These are phyloP conservation scores for Tolypocladium guangdongense DNA, from an alignment of 2,329 filamentous ascomycete species.

Conservation along the genomic window DNA sequence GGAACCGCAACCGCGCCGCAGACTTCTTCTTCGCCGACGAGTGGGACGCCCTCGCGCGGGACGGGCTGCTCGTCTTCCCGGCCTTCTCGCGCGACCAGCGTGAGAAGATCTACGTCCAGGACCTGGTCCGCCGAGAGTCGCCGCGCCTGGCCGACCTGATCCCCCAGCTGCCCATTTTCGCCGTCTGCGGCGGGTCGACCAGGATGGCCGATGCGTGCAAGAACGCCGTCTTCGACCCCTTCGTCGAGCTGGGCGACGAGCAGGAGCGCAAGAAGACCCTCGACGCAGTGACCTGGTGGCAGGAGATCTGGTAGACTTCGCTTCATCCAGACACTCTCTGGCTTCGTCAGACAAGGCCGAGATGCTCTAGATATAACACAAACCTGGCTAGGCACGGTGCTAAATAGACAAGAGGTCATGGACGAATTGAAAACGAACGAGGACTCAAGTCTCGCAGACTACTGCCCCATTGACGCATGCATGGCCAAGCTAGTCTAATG, in stretches of 20 bases:
- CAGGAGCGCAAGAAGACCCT: slow-evolving; percentile 28
- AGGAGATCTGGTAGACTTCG: slow-evolving; percentile 44
- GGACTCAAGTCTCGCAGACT: too few species aligned
- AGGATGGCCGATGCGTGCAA: slow-evolving; percentile 48
- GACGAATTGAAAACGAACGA: too few species aligned
- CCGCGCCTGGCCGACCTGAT: slow-evolving; percentile 21
- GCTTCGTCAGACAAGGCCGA: neutral
- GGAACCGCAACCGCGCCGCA: slow-evolving; percentile 60
- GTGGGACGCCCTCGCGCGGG: slow-evolving; percentile 38
- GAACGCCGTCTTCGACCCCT: slow-evolving; percentile 37
- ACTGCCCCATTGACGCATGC: neutral
- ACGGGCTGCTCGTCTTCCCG: slow-evolving; percentile 23
- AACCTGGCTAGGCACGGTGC: too few species aligned
- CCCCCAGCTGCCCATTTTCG: slow-evolving; percentile 31
- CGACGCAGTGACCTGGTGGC: slow-evolving; percentile 35
- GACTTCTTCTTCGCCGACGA: slow-evolving; percentile 80
- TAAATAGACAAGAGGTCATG: too few species aligned
- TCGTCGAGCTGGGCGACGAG: slow-evolving; percentile 26
- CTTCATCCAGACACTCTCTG: neutral
- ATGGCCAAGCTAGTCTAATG: neutral
- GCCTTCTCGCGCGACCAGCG: slow-evolving; percentile 38
- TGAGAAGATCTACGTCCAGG: slow-evolving; percentile 45
- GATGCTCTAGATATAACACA: neutral
- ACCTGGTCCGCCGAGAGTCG: slow-evolving; percentile 36
- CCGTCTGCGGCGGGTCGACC: slow-evolving; percentile 45